Evolutionary conservation across 208 protist species (phyloP), one percentile per base, ranked within the genome.

Genomic region (Vickermania ingenoplastis): DNA sequence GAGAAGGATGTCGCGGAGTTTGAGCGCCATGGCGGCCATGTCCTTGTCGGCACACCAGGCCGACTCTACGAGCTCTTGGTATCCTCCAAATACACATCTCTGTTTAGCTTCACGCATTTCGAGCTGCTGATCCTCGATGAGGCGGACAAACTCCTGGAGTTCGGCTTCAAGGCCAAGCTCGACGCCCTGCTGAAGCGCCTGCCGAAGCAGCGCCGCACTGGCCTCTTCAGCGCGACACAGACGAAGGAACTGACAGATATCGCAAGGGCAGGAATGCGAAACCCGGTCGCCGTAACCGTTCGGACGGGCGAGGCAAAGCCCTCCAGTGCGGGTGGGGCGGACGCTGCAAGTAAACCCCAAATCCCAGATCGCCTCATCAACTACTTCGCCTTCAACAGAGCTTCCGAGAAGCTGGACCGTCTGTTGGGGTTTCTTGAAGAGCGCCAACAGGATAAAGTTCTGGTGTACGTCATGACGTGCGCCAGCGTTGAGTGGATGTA

Each of bases 101-200:
- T 94, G 13, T 90, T 95, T 45, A 71, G 88, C 71, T 78, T 88
- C 56, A 70, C 71, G 26, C 59, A 68, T 55, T 83, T 97, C 36
- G 91, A 97, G 65, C 76, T 97, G 23, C 83, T 97, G 59, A 80
- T 97, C 45, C 67, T 97, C 1, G 94, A 97, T 50, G 94, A 97
- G 71, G 94, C 92, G 14, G 94, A 97, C 50, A 90, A 91, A 57
- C 71, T 97, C 36, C 80, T 97, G 4, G 85, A 91, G 65, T 92
- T 96, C 63, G 94, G 94, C 36, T 97, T 97, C 74, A 86, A 86
- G 74, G 77, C 79, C 29, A 91, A 97, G 63, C 67, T 97, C 2
- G 87, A 97, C 60, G 79, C 77, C 3, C 82, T 97, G 26, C 73
- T 97, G 24, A 83, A 80, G 53, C 83, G 89, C 11, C 72, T 97